Conservation (phyloP, 1,284 basidiomycete genomes). For the Ceratorhiza oryzae-sativae region DNA sequence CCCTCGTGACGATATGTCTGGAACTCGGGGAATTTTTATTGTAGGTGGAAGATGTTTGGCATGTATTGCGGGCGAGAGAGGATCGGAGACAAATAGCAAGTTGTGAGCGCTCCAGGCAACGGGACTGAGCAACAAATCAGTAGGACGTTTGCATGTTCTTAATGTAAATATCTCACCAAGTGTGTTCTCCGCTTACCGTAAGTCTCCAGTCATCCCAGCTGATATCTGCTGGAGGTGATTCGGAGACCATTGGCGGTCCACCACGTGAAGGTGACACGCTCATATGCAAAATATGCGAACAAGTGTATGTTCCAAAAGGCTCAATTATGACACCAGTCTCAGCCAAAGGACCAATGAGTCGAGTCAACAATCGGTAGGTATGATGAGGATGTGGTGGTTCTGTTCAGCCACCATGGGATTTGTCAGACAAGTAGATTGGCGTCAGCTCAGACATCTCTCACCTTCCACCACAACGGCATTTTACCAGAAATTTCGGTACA, state of each 20-base stretch:
- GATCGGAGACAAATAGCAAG: conserved; percentile 35
- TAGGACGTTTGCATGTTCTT: not conserved
- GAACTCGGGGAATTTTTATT: not conserved
- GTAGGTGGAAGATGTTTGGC: conserved; percentile 32
- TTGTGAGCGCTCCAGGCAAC: conserved; percentile 36
- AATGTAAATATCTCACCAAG: conserved; percentile 4
- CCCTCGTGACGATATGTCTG: conserved; percentile 28
- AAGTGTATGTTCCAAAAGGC: not conserved
- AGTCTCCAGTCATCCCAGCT: conserved; percentile 26
- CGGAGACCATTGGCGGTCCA: not conserved
- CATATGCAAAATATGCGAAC: not conserved
- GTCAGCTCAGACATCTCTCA: not conserved
- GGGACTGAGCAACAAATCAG: conserved; percentile 1
- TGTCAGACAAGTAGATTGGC: not conserved
- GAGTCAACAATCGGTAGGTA: not conserved
- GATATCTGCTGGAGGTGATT: conserved; percentile 1
- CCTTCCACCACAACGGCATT: not conserved
- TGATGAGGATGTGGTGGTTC: not conserved
- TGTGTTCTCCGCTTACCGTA: not conserved
- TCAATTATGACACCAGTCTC: not conserved
- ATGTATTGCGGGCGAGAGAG: conserved; percentile 30
- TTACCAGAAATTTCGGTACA: too few relatives aligned
- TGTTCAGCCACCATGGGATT: not conserved
- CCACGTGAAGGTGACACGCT: conserved; percentile 2
- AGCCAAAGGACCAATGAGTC: not conserved